Evolutionary conservation across 495 filamentous ascomycete genomes (phyloP).

Genomic region (Podospora didyma): DNA sequence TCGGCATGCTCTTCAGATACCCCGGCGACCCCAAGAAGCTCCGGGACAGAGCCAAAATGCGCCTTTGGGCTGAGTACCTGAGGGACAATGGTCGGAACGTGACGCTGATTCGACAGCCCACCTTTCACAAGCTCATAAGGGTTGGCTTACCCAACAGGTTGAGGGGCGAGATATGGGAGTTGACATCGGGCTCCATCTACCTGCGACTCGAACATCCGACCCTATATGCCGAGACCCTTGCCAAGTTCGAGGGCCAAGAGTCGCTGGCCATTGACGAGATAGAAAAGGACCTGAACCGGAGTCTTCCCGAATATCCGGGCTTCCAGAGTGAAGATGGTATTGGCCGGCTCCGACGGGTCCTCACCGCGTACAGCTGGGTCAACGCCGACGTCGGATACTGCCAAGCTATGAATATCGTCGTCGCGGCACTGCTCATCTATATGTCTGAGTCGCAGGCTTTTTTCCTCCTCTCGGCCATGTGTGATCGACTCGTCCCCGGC

Average conservation of each 20-base stretch:
- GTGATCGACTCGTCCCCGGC: conserved; percentile 87
- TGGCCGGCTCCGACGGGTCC: conserved; percentile 77
- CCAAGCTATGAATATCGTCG: conserved; percentile 99
- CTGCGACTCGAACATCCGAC: conserved; percentile 80
- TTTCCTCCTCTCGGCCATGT: conserved; percentile 86
- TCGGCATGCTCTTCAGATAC: conserved; percentile 91
- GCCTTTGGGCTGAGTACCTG: conserved; percentile 93
- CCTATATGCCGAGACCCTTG: conserved; percentile 75
- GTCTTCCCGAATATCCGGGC: conserved; percentile 92
- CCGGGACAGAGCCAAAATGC: conserved; percentile 93
- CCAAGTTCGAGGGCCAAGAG: conserved; percentile 73
- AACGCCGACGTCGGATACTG: conserved; percentile 95
- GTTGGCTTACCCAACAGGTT: conserved; percentile 92
- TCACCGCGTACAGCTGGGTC: conserved; percentile 95
- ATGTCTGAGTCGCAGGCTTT: conserved; percentile 97
- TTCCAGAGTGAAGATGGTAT: conserved; percentile 98
- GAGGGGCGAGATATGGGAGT: conserved; percentile 92
- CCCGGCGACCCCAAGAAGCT: conserved; percentile 95
- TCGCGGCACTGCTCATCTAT: conserved; percentile 93
- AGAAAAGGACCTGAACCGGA: conserved; percentile 95
- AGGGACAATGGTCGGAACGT: conserved; percentile 92
- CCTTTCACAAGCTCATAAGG: conserved; percentile 93
- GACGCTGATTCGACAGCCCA: conserved; percentile 89
- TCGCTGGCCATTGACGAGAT: conserved; percentile 98
- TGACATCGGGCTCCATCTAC: conserved; percentile 86